Evolutionary conservation across 768 basidiomycete species (phyloP).

Genomic region (Lentinula boryana): DNA sequence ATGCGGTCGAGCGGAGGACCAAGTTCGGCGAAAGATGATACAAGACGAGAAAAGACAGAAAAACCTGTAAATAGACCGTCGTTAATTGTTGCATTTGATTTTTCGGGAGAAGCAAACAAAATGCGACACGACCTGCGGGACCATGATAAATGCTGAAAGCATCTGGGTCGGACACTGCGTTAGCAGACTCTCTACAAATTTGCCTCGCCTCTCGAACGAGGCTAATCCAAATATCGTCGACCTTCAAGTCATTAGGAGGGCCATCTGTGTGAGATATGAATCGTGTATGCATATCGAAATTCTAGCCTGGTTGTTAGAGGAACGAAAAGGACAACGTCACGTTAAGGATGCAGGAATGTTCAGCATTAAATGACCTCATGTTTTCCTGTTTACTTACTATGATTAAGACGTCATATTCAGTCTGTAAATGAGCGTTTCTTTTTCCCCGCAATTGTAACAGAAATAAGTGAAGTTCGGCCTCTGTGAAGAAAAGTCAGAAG

Average conservation of each 20-base stretch:
- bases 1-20: conserved; percentile 5
- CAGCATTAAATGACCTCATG: background rate
- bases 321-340: background rate
- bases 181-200: background rate
- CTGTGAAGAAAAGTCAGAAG: background rate
- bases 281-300: conserved; percentile 2
- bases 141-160: conserved; percentile 1
- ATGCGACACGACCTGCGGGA: background rate
- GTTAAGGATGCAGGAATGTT: background rate
- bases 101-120: background rate
- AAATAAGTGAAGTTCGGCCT: background rate
- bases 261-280: conserved; percentile 2
- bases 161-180: background rate
- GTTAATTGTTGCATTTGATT: background rate
- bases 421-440: background rate
- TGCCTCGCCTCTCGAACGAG: conserved; percentile 2
- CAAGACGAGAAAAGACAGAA: background rate
- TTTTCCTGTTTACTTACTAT: background rate
- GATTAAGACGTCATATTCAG: conserved; percentile 1
- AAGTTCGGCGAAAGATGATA: conserved; percentile 1
- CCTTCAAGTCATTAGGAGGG: background rate
- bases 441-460: background rate
- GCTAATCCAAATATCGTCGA: conserved; percentile 2
- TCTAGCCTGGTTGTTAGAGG: background rate
- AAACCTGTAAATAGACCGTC: background rate